Percentiles rank a stretch among this genome's conserved stretches.
Conservation (phyloP, 2,329 filamentous ascomycete species). For the Domatiomyces catenatus region DNA sequence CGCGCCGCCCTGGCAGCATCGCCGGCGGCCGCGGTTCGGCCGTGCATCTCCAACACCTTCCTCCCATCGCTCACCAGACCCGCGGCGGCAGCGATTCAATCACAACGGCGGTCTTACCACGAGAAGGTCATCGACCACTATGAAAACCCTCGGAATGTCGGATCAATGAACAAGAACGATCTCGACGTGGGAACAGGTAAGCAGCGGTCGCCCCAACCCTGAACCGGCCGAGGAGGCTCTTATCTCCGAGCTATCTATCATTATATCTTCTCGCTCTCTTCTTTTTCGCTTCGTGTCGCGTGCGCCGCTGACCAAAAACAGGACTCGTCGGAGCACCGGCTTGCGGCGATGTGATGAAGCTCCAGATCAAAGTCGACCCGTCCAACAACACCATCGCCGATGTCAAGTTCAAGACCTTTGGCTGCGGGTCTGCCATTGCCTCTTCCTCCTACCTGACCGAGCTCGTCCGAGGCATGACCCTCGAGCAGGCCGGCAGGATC, state of each 20-base stretch:
- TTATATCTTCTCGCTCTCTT: no score
- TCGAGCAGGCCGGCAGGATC: constrained; percentile 84
- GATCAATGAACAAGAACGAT: constrained; percentile 64
- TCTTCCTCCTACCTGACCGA: constrained; percentile 90
- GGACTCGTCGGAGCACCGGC: constrained; percentile 83
- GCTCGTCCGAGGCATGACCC: constrained; percentile 84
- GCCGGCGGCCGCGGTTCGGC: constrained; percentile 33
- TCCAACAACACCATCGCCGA: constrained; percentile 77
- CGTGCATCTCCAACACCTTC: constrained; percentile 30
- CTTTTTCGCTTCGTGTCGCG: no score
- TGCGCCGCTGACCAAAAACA: constrained; percentile 6
- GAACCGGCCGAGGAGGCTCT: constrained; percentile 3
- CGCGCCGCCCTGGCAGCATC: constrained; percentile 38
- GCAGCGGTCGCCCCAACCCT: constrained; percentile 3
- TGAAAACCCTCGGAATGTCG: constrained; percentile 62
- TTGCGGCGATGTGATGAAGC: constrained; percentile 85
- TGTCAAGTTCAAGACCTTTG: constrained; percentile 97
- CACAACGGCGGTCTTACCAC: constrained; percentile 39
- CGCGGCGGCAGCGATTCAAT: constrained; percentile 22
- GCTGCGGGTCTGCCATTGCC: constrained; percentile 86
- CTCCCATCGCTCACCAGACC: constrained; percentile 30
- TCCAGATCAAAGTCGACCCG: constrained; percentile 84
- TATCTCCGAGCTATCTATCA: constrained; percentile 3
- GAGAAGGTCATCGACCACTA: constrained; percentile 74
- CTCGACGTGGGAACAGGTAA: constrained; percentile 58